Conservation (phyloP, 2,329 filamentous ascomycete genomes). For the Talaromyces sp. region DNA sequence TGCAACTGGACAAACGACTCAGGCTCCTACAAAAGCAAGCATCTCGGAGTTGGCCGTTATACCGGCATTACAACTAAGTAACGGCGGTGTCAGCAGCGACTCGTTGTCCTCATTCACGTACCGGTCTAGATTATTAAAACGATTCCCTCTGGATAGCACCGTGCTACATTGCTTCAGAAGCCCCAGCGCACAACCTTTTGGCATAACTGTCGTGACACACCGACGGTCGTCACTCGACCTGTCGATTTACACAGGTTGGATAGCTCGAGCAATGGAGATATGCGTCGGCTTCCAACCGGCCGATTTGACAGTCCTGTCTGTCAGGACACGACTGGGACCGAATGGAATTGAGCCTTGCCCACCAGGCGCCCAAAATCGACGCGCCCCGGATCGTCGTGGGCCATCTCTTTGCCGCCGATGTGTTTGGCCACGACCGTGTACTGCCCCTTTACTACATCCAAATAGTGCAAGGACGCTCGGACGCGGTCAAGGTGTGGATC, state of each 20-base stretch:
- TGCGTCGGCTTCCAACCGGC: neutral
- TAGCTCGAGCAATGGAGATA: neutral
- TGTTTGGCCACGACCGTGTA: neutral
- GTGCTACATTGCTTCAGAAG: neutral
- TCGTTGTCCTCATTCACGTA: neutral
- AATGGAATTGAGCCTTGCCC: neutral
- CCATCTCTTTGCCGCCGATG: neutral
- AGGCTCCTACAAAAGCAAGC: neutral
- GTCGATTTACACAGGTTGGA: neutral
- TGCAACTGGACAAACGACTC: neutral
- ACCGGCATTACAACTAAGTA: neutral
- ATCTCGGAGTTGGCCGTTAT: neutral
- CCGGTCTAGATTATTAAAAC: neutral
- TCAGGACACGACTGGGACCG: neutral
- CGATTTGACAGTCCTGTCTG: neutral
- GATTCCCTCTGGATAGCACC: neutral
- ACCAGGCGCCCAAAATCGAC: neutral
- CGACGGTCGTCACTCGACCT: neutral
- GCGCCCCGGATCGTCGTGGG: neutral
- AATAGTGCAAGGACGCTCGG: neutral
- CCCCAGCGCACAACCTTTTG: neutral
- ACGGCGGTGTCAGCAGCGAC: neutral
- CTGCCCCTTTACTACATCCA: neutral
- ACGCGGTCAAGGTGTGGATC: neutral
- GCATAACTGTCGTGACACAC: neutral